Percentiles rank a stretch among this genome's conserved stretches.
Evolutionary conservation across 1,139 yeast genomes (phyloP).

Genomic region (Lizanozyma gosingica): DNA sequence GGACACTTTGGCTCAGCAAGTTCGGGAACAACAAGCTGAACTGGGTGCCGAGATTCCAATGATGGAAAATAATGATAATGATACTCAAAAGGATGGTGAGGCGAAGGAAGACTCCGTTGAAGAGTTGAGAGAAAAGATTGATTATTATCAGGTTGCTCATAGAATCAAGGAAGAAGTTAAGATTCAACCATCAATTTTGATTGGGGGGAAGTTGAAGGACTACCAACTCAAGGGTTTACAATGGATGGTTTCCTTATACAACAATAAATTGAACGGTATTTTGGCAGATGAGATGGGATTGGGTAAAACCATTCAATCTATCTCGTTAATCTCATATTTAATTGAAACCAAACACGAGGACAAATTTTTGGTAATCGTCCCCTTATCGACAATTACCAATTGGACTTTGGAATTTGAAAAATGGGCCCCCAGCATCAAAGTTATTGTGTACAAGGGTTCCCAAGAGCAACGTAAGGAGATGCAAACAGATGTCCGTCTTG

Average conservation of each 20-base stretch:
- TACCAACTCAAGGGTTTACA: conserved; percentile 90
- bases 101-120: conserved; percentile 27
- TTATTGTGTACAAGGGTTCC: conserved; percentile 66
- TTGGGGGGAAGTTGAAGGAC: conserved; percentile 88
- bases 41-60: conserved; percentile 7
- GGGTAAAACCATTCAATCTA: conserved; percentile 82
- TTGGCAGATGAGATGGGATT: conserved; percentile 93
- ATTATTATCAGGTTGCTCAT: conserved; percentile 77
- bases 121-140: conserved; percentile 53
- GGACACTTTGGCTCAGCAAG: conserved; percentile 71
- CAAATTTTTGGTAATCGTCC: conserved; percentile 74
- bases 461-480: conserved; percentile 61
- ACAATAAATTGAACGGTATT: conserved; percentile 90
- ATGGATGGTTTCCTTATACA: conserved; percentile 95
- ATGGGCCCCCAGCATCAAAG: conserved; percentile 73
- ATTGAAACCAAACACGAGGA: conserved; percentile 62
- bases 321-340: conserved; percentile 66
- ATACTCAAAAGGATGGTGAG: conserved; percentile 18
- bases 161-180: conserved; percentile 58
- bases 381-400: conserved; percentile 73
- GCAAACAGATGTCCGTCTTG: conserved; percentile 51
- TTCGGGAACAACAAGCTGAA: conserved; percentile 63
- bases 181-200: conserved; percentile 55
- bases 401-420: conserved; percentile 82
- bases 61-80: conserved; percentile 13